These are phyloP conservation scores for Fusarium falciforme DNA, from an alignment of 2,329 filamentous ascomycete species.

Conservation along the genomic window DNA sequence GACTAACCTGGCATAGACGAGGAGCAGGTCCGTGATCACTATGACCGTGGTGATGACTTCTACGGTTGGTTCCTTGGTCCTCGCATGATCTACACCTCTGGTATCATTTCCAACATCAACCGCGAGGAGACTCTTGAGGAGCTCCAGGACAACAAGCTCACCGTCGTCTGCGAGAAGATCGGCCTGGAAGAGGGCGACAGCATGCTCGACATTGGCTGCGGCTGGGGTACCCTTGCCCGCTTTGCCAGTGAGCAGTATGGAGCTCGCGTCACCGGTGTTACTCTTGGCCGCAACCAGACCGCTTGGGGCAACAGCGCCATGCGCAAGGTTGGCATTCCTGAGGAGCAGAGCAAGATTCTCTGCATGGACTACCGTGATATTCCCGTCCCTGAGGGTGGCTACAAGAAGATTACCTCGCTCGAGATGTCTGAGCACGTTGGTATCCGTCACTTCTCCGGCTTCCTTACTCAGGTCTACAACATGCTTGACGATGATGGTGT, in stretches of 20 bases:
- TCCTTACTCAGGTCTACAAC: conserved; percentile 88
- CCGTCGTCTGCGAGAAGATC: conserved; percentile 96
- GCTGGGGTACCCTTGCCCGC: conserved; percentile 95
- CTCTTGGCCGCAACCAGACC: conserved; percentile 94
- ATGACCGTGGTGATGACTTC: conserved; percentile 98
- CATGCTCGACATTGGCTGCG: conserved; percentile 95
- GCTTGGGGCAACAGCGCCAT: conserved; percentile 95
- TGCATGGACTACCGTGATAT: conserved; percentile 99
- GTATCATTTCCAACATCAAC: conserved; percentile 88
- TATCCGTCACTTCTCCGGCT: conserved; percentile 84
- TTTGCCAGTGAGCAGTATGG: conserved; percentile 95
- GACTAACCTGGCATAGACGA: conserved; percentile 65
- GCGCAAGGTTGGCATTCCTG: conserved; percentile 81
- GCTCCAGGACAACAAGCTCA: conserved; percentile 97
- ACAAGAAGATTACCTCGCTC: conserved; percentile 95
- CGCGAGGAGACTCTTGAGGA: conserved; percentile 92
- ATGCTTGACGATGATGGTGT: conserved; percentile 97
- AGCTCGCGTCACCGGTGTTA: conserved; percentile 87
- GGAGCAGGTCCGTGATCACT: conserved; percentile 97
- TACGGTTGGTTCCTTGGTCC: conserved; percentile 99
- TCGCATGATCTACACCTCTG: conserved; percentile 98
- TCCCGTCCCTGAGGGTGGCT: conserved; percentile 74
- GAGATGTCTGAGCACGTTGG: conserved; percentile 99
- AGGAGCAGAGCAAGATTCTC: conserved; percentile 90
- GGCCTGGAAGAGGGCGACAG: conserved; percentile 82